Conservation (phyloP, 805 yeast species). For the Hanseniaspora meyeri region DNA sequence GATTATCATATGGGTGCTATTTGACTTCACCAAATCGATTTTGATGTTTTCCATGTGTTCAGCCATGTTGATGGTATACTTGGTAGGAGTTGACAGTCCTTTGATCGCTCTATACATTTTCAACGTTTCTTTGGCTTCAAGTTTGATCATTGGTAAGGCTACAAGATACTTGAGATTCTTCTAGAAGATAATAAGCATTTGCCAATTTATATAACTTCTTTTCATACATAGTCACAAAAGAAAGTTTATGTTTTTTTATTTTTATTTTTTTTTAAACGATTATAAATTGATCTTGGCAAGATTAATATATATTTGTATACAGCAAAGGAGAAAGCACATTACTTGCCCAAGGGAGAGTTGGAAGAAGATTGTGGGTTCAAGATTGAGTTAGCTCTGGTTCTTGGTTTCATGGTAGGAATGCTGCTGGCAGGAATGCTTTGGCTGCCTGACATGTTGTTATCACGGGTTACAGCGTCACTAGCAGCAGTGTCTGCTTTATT, state of each 20-base stretch:
- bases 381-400: conserved; percentile 11
- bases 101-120: conserved; percentile 22
- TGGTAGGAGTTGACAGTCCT: not conserved
- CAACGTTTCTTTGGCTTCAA: conserved; percentile 53
- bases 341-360: not conserved
- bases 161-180: conserved; percentile 37
- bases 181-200: not conserved
- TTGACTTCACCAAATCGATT: conserved; percentile 49
- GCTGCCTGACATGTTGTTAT: not conserved
- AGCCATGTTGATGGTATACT: not conserved
- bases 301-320: too few species aligned
- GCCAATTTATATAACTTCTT: not conserved
- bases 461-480: conserved; percentile 18
- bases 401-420: not conserved
- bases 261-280: not conserved
- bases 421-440: not conserved
- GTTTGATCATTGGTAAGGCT: conserved; percentile 54
- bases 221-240: too few species aligned
- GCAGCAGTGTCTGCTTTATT: not conserved
- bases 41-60: conserved; percentile 19
- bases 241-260: too few species aligned
- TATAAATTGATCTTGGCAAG: not conserved
- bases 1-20: conserved; percentile 55
- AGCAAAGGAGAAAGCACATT: not conserved
- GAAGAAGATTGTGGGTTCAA: not conserved